A percentile compares a stretch with the other conserved stretches of the same genome.
phyloP scores from a whole-genome alignment of 768 basidiomycete genomes.

The Hydnum rufescens region DNA sequence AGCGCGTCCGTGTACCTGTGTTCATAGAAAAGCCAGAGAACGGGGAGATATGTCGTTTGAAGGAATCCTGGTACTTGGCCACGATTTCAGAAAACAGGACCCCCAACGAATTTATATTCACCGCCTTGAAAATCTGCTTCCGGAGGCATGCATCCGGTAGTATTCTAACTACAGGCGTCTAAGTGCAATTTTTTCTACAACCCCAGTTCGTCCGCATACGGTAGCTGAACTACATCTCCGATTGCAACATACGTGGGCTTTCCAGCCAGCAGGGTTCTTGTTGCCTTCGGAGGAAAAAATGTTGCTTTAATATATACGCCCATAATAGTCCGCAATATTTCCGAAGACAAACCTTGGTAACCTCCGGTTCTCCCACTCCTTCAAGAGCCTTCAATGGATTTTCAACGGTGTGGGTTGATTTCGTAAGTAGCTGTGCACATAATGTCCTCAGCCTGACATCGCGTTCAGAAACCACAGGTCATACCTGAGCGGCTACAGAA shows the following conservation, averaged over 20 bases:
- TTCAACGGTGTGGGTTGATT: slow-evolving; percentile 35
- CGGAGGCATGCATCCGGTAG: too few relatives aligned
- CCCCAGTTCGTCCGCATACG: slow-evolving; percentile 69
- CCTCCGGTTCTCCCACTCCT: slow-evolving; percentile 28
- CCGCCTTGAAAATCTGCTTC: too few relatives aligned
- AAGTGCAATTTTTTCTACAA: slow-evolving; percentile 22
- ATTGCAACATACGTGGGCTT: slow-evolving; percentile 80
- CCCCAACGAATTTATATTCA: too few relatives aligned
- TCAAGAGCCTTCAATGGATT: slow-evolving; percentile 48
- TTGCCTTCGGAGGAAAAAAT: slow-evolving; percentile 33
- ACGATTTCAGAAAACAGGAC: neutral
- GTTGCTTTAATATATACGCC: too few relatives aligned
- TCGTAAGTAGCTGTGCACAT: slow-evolving; percentile 36
- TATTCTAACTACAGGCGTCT: too few relatives aligned
- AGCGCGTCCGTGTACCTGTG: too few relatives aligned
- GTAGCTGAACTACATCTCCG: slow-evolving; percentile 56
- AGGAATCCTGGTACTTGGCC: neutral
- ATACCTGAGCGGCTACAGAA: slow-evolving; percentile 44
- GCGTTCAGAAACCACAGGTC: slow-evolving; percentile 2
- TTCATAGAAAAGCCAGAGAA: too few relatives aligned
- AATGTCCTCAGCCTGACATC: slow-evolving; percentile 3
- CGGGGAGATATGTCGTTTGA: too few relatives aligned
- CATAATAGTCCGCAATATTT: too few relatives aligned
- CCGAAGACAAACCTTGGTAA: neutral
- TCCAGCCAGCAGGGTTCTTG: slow-evolving; percentile 41